Evolutionary conservation across 225 moss, liverwort and hornwort species (phyloP), one percentile per base, ranked within the genome.

Genomic region (Rhytidiadelphus loreus): DNA sequence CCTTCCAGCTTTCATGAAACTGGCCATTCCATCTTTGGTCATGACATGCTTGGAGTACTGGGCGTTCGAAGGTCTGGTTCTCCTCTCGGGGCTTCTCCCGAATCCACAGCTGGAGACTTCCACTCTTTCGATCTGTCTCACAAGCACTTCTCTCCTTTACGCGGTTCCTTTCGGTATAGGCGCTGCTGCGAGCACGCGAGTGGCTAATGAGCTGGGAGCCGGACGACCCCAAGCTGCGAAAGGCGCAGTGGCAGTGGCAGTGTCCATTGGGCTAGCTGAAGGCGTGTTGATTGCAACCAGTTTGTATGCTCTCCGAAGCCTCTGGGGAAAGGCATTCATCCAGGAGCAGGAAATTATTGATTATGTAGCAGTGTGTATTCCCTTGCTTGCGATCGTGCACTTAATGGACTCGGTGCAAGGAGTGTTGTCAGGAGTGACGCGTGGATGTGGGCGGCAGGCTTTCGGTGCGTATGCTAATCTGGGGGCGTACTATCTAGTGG

Each of bases 11-110:
- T 96, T 96, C 75, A 80, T 96, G 75, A 90, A 89, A 58, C 88
- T 96, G 16, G 97, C 93, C 50, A 79, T 95, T n/a, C 94, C 96
- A 30, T 95, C 97, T 21, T 85, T 94, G 2, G 32, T 93, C 56
- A 95, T 97, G 97, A 80, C 95, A 52, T 96, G 97, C 90, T 83
- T 95, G 78, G 95, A 95, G 92, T 92, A 89, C 43, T 97, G 97
- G 96, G 92, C 94, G 41, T 95, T 97, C 75, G 92, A 96, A 76
- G 53, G 64, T 9, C 80, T 96, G 44, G 93, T 95, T 19, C 89
- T 97, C 22, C 30, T 94, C 10, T 94, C 96, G 3, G 97, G 96
- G 52, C 93, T 95, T 12, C 86, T 97, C 95, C 43, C 43, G 71
- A 43, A 71, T 43, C 43, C 97, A 7, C 59, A 93, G 73, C 71